These are phyloP conservation scores for Aspergillus latus DNA, from an alignment of 2,329 filamentous ascomycete species.

Conservation along the genomic window DNA sequence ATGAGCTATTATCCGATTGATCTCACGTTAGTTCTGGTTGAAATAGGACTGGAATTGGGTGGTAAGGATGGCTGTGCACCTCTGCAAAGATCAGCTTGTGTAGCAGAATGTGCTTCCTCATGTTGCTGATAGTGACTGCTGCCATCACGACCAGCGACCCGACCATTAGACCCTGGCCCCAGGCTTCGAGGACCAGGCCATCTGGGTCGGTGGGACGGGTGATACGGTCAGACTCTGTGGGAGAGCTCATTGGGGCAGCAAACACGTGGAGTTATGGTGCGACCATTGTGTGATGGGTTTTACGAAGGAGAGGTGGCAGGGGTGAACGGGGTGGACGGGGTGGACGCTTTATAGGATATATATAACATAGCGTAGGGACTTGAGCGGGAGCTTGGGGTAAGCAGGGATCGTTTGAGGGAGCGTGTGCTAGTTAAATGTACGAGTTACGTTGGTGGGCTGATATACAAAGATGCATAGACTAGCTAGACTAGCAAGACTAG, in stretches of 20 bases:
- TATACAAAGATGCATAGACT: not conserved
- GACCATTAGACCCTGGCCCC: slow-evolving; percentile 52
- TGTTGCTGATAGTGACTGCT: slow-evolving; percentile 51
- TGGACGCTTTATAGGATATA: not conserved
- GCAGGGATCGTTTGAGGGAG: not conserved
- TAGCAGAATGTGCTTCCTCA: slow-evolving; percentile 48
- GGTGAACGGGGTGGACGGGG: not conserved
- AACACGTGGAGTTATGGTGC: not conserved
- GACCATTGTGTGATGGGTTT: slow-evolving; percentile 5
- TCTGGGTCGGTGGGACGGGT: slow-evolving; percentile 30
- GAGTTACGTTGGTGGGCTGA: not conserved
- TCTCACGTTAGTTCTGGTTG: not conserved
- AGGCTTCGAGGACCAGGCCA: slow-evolving; percentile 46
- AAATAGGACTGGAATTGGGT: not conserved
- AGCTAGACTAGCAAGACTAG: not conserved
- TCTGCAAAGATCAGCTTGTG: slow-evolving; percentile 54
- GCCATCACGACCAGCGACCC: slow-evolving; percentile 52
- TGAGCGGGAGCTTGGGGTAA: not conserved
- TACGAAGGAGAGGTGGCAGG: not conserved
- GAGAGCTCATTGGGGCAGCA: not conserved
- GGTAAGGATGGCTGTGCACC: slow-evolving; percentile 28
- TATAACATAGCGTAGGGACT: not conserved
- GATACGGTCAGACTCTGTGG: slow-evolving; percentile 14
- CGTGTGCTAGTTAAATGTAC: not conserved
- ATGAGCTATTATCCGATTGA: slow-evolving; percentile 43